Evolutionary conservation across 345 rosid genomes (phyloP).

Genomic region (Gossypium raimondii): DNA sequence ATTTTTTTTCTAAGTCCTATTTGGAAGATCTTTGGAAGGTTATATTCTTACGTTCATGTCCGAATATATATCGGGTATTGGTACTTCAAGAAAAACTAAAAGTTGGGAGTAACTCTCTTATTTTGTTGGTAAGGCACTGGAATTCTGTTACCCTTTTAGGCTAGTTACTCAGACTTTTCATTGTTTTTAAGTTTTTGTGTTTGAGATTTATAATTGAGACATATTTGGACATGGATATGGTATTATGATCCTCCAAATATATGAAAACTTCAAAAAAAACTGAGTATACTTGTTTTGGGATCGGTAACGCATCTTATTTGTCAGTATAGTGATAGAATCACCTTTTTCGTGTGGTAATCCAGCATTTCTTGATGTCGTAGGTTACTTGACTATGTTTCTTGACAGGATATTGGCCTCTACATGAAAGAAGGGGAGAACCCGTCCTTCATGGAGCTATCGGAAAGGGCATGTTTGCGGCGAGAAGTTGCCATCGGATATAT

Average conservation of each 20-base stretch:
- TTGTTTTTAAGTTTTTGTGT: not conserved
- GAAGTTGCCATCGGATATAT: slow-evolving; percentile 92
- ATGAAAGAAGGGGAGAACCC: slow-evolving; percentile 80
- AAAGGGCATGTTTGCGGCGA: slow-evolving; percentile 67
- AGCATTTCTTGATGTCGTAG: not conserved
- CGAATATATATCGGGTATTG: not conserved
- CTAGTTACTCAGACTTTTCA: not conserved
- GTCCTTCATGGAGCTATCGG: slow-evolving; percentile 71
- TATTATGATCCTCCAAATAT: not conserved
- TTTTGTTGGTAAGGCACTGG: not conserved
- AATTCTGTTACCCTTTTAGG: not conserved
- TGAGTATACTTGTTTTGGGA: not conserved
- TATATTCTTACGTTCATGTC: not conserved
- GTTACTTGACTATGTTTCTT: slow-evolving; percentile 5
- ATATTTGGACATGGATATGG: not conserved
- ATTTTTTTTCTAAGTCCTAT: not conserved
- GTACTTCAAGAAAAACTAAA: not conserved
- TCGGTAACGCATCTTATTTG: not conserved
- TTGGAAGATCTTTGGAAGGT: not conserved
- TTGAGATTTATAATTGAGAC: not conserved
- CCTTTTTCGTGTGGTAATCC: not conserved
- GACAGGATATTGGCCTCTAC: slow-evolving; percentile 74
- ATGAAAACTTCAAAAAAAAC: not conserved
- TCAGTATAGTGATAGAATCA: not conserved
- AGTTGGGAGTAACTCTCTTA: not conserved